Base-by-base conservation (phyloP, 2,329 filamentous ascomycete species). In the Cladosporium sp. region DNA sequence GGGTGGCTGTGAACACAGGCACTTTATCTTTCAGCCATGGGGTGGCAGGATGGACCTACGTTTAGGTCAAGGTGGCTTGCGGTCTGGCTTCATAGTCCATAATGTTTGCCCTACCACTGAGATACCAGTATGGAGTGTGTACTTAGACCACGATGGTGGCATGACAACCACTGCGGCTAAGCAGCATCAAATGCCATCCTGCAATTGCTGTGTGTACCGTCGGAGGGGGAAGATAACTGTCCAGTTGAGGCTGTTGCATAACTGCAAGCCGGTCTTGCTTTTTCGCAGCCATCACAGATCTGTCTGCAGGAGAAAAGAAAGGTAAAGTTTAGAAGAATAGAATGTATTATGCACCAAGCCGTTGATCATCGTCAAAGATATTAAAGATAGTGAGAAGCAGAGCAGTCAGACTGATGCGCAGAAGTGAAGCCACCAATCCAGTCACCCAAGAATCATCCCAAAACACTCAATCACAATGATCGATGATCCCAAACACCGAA, bases 261-360 rank as follows among this genome's bases (percentile, higher is more conserved):
- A 2, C n/a, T 44, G 37, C 37, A 21, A n/a, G 8, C n/a, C 12
- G 8, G 8, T 10, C 11, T 7, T 5, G 7, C n/a, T 46, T 46
- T n/a, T 21, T 8, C 2, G 8, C 8, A 12, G n/a, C 3, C 21
- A n/a, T 46, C 40, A 46, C 40, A 23, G 7, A 8, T 11, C 12
- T 3, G 8, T 44, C 40, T 7, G 35, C 29, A 28, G 12, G 14
- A 28, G 16, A 44, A 46, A 29, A 8, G 33, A 40, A 40, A 10
- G 33, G 10, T 12, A 21, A 21, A 33, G 52, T 33, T 55, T 21
- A 55, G 29, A 62, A 62, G 60, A 63, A 56, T 63, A 29, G 50
- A 63, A 63, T 46, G 40, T 55, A 55, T 63, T 40, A 56, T 56
- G 31, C 61, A 62, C 50, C 61, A 63, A 63, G 33, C 61, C 50